Conservation (phyloP, 129 eudicot genomes). For the Lactuca sativa region DNA sequence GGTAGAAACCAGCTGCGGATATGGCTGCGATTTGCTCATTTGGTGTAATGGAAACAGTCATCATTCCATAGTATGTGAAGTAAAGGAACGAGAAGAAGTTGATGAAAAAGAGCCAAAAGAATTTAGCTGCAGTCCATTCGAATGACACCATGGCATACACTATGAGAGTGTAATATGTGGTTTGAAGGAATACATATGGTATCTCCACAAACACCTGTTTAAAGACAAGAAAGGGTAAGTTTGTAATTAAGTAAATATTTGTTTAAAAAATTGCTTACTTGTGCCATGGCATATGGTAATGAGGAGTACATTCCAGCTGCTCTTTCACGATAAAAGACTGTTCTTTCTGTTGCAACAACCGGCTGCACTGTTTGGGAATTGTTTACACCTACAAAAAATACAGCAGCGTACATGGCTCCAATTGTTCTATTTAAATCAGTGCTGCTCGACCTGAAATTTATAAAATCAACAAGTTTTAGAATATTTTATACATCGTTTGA, state of each 20-base stretch:
- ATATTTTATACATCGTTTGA: background rate
- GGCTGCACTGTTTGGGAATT: constrained; percentile 62
- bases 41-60: constrained; percentile 81
- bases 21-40: constrained; percentile 79
- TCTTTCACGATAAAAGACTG: constrained; percentile 19
- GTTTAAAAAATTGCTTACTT: constrained; percentile 27
- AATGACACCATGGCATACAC: constrained; percentile 77
- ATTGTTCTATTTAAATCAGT: constrained; percentile 42
- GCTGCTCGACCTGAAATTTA: constrained; percentile 40
- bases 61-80: constrained; percentile 85
- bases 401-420: constrained; percentile 62
- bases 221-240: background rate
- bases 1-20: constrained; percentile 55
- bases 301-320: constrained; percentile 4
- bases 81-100: constrained; percentile 66
- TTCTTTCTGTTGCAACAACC: constrained; percentile 61
- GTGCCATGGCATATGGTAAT: constrained; percentile 60
- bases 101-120: constrained; percentile 66
- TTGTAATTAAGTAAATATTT: background rate
- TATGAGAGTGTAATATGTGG: constrained; percentile 45
- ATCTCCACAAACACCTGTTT: constrained; percentile 72
- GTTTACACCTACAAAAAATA: constrained; percentile 56
- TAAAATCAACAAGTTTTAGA: background rate
- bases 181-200: constrained; percentile 66
- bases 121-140: constrained; percentile 71